Percentiles rank a stretch among this genome's conserved stretches.
phyloP scores from a whole-genome alignment of 495 filamentous ascomycete genomes.

The Hypoxylon perforatum region DNA sequence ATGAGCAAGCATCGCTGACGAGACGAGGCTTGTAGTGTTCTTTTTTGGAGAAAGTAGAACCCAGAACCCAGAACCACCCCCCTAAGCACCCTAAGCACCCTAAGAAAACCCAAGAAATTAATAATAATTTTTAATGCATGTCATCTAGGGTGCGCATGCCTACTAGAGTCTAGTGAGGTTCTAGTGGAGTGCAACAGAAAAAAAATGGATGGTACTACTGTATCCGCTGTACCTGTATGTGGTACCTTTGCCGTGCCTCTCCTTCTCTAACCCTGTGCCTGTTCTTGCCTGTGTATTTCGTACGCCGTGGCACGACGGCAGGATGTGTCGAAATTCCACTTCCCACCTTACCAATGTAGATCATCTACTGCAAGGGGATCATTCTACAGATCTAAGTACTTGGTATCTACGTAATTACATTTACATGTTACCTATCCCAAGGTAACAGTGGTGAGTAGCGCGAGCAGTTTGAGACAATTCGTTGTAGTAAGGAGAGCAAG shows the following conservation, averaged over 20 bases:
- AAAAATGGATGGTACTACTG: neutral
- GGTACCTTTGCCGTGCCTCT: no score
- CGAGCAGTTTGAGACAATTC: neutral
- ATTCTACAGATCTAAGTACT: neutral
- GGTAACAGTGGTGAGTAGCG: neutral
- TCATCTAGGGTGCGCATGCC: constrained; percentile 39
- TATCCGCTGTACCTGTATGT: neutral
- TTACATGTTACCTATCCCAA: neutral
- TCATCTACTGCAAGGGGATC: neutral
- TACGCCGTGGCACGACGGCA: no score
- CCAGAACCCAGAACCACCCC: no score
- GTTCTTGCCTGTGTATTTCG: no score
- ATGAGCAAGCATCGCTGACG: constrained; percentile 24
- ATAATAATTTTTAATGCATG: constrained; percentile 45
- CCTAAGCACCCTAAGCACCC: no score
- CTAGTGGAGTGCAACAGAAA: constrained; percentile 19
- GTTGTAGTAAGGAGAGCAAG: neutral
- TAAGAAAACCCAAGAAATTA: constrained; percentile 30
- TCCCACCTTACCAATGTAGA: neutral
- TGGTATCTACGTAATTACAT: neutral
- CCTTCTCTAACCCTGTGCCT: no score
- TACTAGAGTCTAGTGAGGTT: constrained; percentile 32
- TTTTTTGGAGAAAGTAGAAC: neutral
- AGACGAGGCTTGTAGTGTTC: constrained; percentile 36
- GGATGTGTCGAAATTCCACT: neutral